Evolutionary conservation across 257 asterid species (phyloP), one percentile per base, ranked within the genome.

Genomic region (Nicotiana tomentosiformis): DNA sequence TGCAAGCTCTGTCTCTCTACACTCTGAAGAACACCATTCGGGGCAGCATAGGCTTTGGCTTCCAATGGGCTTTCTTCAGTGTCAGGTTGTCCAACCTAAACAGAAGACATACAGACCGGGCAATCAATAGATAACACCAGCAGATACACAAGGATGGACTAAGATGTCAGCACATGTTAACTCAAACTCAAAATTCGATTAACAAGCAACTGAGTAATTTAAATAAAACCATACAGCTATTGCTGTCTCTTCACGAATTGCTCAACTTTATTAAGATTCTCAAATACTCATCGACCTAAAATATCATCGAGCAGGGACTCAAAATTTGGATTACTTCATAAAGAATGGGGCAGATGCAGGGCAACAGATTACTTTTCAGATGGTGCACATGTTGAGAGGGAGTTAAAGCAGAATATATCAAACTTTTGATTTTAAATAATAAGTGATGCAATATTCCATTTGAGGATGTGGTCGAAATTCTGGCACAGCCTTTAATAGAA

Each of bases 61-160:
- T 81, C 83, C 33, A 85, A 37, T 30, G 66, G 68, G 85, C 76
- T 78, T 85, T 81, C 90, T 82, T 76, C 89, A 49, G 84, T 70
- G 80, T 83, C 87, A 81, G 87, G 39, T 84, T 89, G 90, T 55
- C 68, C 87, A 83, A 85, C 89, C 97, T 90, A 88, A 10, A 51
- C 57, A 81, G n/a, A 79, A 51, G 57, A 83, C 53, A 80, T 78
- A 78, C 39, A 35, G 55, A 76, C 5, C 17, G 12, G 57, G 57
- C 57, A 51, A 51, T 51, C 57, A 51, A 51, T 51, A 51, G 57
- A 51, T 51, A 51, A 51, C 57, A 51, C 57, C 16, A 51, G 57
- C 57, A 51, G 57, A 30, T 17, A 23, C 14, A 77, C 64, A 81
- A 46, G 35, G 32, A 51, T 26, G 82, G 5, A 51, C 57, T 10